Percentiles rank a stretch among this genome's conserved stretches.
These are phyloP conservation scores for Tausonia pullulans DNA, from an alignment of 1,284 basidiomycete genomes.

Conservation along the genomic window DNA sequence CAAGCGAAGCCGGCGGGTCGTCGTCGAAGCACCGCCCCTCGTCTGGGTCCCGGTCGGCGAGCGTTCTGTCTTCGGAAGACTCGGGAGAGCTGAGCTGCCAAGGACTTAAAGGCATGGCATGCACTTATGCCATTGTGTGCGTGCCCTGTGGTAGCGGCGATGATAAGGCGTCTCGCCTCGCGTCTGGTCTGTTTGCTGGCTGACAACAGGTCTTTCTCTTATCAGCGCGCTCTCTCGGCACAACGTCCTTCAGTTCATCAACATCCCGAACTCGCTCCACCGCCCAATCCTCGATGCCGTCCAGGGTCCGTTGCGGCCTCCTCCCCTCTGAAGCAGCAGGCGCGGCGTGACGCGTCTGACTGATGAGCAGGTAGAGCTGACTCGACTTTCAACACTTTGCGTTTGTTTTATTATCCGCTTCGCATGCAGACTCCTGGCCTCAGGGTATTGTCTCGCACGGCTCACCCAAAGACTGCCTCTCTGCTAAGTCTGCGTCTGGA, in stretches of 20 bases:
- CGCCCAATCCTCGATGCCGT: conserved; percentile 8
- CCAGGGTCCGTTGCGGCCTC: neutral
- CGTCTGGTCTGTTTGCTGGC: neutral
- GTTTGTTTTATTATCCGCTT: neutral
- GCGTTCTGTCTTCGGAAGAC: neutral
- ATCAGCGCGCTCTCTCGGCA: conserved; percentile 1
- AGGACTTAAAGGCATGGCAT: neutral
- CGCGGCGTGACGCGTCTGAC: neutral
- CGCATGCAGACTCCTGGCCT: neutral
- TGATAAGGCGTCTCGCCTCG: neutral
- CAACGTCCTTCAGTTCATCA: conserved; percentile 17
- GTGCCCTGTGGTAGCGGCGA: neutral
- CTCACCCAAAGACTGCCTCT: conserved; percentile 2
- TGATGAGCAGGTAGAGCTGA: neutral
- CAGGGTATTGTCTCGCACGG: conserved; percentile 9
- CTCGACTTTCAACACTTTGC: neutral
- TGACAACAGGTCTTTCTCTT: neutral
- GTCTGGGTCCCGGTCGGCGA: neutral
- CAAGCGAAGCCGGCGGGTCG: too few species aligned
- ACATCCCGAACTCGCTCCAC: conserved; percentile 4
- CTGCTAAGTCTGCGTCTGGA: neutral
- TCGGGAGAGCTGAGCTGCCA: neutral
- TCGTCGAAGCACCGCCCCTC: too few species aligned
- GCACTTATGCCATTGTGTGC: neutral
- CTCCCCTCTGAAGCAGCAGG: neutral